Conservation (phyloP, 106 monocot species). For the Dendrobium catenatum region DNA sequence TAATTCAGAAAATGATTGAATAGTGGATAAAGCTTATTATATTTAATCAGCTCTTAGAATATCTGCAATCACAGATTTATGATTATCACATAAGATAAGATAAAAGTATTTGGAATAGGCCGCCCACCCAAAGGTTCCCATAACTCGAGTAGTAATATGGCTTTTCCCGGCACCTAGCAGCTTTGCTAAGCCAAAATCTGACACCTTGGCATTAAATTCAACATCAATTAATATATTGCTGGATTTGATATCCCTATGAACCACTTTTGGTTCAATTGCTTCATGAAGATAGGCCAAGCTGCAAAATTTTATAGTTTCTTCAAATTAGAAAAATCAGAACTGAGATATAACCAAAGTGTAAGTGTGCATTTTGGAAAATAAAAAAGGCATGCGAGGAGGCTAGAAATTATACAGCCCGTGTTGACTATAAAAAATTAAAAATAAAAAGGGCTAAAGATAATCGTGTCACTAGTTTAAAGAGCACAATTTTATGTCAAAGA, state of each 20-base stretch:
- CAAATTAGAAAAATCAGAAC: not conserved
- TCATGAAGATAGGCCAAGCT: constrained; percentile 70
- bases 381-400: not conserved
- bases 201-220: constrained; percentile 61
- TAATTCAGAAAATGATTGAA: not conserved
- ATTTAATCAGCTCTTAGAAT: not conserved
- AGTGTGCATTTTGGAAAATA: not conserved
- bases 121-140: constrained; percentile 71
- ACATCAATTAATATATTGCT: constrained; percentile 66
- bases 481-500: constrained; percentile 1
- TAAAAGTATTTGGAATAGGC: not conserved
- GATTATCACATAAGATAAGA: not conserved
- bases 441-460: not conserved
- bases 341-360: not conserved
- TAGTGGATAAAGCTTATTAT: not conserved
- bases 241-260: constrained; percentile 69
- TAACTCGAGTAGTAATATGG: constrained; percentile 58
- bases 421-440: not conserved
- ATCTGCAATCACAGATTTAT: not conserved
- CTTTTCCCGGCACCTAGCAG: constrained; percentile 60
- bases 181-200: constrained; percentile 73
- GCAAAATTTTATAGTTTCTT: constrained; percentile 8
- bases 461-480: not conserved
- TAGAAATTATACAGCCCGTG: not conserved
- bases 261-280: constrained; percentile 70